phyloP scores from a whole-genome alignment of 2,329 filamentous ascomycete genomes.

The Trichoderma sp. region DNA sequence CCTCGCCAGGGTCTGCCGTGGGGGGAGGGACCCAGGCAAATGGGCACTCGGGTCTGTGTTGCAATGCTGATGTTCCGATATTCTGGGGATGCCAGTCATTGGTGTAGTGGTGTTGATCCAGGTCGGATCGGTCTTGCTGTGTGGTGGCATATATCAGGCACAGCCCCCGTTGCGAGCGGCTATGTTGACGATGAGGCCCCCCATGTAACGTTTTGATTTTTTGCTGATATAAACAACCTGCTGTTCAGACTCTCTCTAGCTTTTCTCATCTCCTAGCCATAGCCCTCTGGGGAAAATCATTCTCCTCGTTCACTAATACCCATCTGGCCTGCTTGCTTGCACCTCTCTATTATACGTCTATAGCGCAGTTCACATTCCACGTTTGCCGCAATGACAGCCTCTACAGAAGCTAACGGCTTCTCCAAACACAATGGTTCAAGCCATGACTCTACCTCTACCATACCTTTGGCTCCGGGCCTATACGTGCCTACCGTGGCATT shows the following conservation, averaged over 20 bases:
- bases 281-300: neutral
- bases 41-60: neutral
- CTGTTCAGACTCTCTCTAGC: neutral
- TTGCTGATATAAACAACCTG: neutral
- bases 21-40: slow-evolving; percentile 10
- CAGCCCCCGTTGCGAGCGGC: neutral
- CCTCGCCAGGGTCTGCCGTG: slow-evolving; percentile 4
- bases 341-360: neutral
- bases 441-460: neutral
- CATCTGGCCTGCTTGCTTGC: neutral
- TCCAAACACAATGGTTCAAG: slow-evolving; percentile 1
- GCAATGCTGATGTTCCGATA: neutral
- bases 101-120: neutral
- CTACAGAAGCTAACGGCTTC: slow-evolving; percentile 8
- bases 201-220: neutral
- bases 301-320: neutral
- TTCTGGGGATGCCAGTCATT: neutral
- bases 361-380: neutral
- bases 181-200: neutral
- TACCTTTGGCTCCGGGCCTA: slow-evolving; percentile 39
- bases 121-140: neutral
- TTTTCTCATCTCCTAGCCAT: neutral
- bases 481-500: slow-evolving; percentile 64
- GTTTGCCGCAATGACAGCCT: slow-evolving; percentile 18
- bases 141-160: neutral